Percentiles rank a stretch among this genome's conserved stretches.
phyloP scores from a whole-genome alignment of 2,329 filamentous ascomycete species.

The Ascochyta clinopodiicola region DNA sequence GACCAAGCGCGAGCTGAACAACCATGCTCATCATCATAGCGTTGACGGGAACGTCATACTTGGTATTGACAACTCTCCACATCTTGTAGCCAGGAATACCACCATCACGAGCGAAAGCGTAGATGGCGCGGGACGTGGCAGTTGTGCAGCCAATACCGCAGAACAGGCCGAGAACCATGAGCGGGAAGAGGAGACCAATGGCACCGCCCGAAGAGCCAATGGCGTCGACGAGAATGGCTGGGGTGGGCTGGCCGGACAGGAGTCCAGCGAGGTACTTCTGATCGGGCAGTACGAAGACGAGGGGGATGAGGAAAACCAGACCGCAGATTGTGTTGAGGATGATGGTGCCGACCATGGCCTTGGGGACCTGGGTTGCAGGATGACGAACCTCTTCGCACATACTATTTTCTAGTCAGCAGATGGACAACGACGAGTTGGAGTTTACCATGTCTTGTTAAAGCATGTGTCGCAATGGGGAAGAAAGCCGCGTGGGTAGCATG shows the following conservation, averaged over 20 bases:
- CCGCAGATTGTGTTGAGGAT: constrained; percentile 71
- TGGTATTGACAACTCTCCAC: constrained; percentile 68
- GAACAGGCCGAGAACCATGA: constrained; percentile 70
- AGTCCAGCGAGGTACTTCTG: constrained; percentile 62
- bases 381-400: constrained; percentile 77
- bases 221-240: constrained; percentile 68
- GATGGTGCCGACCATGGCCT: constrained; percentile 73
- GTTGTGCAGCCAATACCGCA: constrained; percentile 75
- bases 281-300: constrained; percentile 73
- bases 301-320: constrained; percentile 71
- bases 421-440: constrained; percentile 16
- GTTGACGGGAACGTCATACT: constrained; percentile 70
- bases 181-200: constrained; percentile 67
- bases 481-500: constrained; percentile 22
- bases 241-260: constrained; percentile 67
- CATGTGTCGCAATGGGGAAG: constrained; percentile 26
- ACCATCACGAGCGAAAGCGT: constrained; percentile 74
- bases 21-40: constrained; percentile 75
- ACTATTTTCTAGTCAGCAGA: constrained; percentile 50
- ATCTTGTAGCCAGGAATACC: constrained; percentile 68
- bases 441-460: constrained; percentile 26
- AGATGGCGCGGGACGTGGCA: constrained; percentile 70
- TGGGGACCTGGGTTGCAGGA: constrained; percentile 72
- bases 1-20: constrained; percentile 67
- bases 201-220: constrained; percentile 67